Base-by-base conservation (phyloP, 1,284 basidiomycete genomes). In the Tausonia pullulans region DNA sequence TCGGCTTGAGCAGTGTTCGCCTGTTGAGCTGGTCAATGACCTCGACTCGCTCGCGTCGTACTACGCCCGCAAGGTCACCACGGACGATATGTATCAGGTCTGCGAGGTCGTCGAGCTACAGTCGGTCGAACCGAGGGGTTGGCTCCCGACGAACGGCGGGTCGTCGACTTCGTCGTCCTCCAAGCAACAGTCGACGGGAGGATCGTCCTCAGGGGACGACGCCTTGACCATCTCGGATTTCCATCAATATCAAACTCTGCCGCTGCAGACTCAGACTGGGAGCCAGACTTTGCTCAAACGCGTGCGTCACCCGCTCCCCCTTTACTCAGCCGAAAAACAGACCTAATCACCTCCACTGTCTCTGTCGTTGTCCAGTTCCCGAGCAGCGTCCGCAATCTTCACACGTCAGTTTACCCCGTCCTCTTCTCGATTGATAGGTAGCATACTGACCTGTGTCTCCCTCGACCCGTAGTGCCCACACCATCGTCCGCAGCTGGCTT, bases 101-200 rank as follows among this genome's bases (percentile, higher is more conserved):
- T 81, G 83, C 4, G 87, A 90, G 72, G 75, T 89, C 16, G 79
- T 90, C 13, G 88, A 90, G 73, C 82, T 87, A 0, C 88, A 90
- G 73, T 84, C 82, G 4, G 81, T 82, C 14, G 88, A 90, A 72
- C 81, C 83, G 48, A 84, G 82, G 3, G 87, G 86, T 2, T 90
- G 88, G 87, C 87, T 87, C 74, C 77, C 8, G 69, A 76, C 49
- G 79, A 82, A 65, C 87, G 88, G 45, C 72, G 76, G 0, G 75
- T 72, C 46, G 75, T 50, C 45, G 52, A 27, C 27, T 27, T 27
- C 27, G 27, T 27, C 27, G 27, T 27, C 56, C 10, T 60, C 49
- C 48, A 64, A 68, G n/a, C 78, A 1, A 72, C 78, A 52, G 81
- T 83, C 13, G 87, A 87, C 27, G 27, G 27, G 27, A 27, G 27